Evolutionary conservation across 2,329 filamentous ascomycete species (phyloP).

Genomic region (Aspergillus chevalieri): DNA sequence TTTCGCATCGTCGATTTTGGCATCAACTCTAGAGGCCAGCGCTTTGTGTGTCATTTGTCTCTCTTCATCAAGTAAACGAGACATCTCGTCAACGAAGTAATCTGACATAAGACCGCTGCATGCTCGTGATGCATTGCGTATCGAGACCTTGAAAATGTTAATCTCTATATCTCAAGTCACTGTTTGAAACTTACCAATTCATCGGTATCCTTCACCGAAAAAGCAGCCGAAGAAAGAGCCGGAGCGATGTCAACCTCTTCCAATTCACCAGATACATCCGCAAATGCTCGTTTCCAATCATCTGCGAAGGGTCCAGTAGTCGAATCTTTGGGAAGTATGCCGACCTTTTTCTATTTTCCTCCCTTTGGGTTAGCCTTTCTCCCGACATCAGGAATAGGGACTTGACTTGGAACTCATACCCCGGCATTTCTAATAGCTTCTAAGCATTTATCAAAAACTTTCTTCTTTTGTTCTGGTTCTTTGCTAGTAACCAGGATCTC

Average conservation of each 20-base stretch:
- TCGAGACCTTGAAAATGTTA: slow-evolving; percentile 57
- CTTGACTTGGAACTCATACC: slow-evolving; percentile 48
- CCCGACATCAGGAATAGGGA: not conserved
- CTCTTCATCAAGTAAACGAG: slow-evolving; percentile 86
- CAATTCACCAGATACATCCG: slow-evolving; percentile 72
- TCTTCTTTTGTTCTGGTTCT: slow-evolving; percentile 83
- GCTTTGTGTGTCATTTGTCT: slow-evolving; percentile 91
- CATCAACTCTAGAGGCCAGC: slow-evolving; percentile 78
- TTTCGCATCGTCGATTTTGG: slow-evolving; percentile 86
- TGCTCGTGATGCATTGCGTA: slow-evolving; percentile 88
- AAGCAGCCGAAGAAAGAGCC: slow-evolving; percentile 74
- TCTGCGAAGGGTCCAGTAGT: slow-evolving; percentile 85
- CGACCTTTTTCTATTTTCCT: slow-evolving; percentile 70
- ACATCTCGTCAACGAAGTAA: slow-evolving; percentile 98
- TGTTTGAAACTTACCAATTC: slow-evolving; percentile 57
- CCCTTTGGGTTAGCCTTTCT: not conserved
- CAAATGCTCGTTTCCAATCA: slow-evolving; percentile 85
- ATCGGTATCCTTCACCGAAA: slow-evolving; percentile 90
- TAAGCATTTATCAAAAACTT: slow-evolving; percentile 76
- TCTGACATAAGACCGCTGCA: slow-evolving; percentile 92
- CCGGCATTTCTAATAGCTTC: slow-evolving; percentile 83
- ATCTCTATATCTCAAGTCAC: not conserved
- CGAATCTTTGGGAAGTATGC: slow-evolving; percentile 75
- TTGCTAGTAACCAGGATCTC: slow-evolving; percentile 90
- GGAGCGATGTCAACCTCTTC: slow-evolving; percentile 81